Evolutionary conservation across 176 grass and related monocot species (phyloP).

Genomic region (Musa acuminata): DNA sequence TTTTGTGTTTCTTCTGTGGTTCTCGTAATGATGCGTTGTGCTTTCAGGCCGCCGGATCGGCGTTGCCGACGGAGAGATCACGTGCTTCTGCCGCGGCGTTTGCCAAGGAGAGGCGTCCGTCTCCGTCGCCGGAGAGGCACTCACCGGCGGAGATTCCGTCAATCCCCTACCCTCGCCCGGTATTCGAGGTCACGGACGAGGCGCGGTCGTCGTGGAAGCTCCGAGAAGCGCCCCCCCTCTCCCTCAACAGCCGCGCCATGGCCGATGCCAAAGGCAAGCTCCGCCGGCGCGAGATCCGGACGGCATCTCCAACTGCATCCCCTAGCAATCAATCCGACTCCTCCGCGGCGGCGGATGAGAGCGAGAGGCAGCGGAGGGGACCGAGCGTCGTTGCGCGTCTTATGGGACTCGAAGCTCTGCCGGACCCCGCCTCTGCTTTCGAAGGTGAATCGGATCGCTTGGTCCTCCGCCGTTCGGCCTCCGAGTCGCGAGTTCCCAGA

Average conservation of each 20-base stretch:
- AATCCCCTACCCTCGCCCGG: background rate
- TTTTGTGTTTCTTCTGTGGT: background rate
- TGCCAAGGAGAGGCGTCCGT: background rate
- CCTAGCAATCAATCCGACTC: background rate
- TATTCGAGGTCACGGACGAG: slow-evolving; percentile 1
- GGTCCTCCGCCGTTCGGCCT: slow-evolving; percentile 29
- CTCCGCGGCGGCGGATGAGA: background rate
- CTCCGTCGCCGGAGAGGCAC: too few relatives aligned
- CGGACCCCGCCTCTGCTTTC: background rate
- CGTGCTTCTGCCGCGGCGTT: slow-evolving; percentile 7
- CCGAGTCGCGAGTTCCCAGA: slow-evolving; percentile 24
- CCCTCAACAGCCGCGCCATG: slow-evolving; percentile 10
- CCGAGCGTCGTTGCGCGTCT: slow-evolving; percentile 33
- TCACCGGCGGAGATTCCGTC: too few relatives aligned
- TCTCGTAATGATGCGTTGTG: background rate
- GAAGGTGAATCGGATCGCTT: background rate
- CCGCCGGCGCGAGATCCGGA: background rate
- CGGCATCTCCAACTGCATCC: background rate
- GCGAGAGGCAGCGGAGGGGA: slow-evolving; percentile 16
- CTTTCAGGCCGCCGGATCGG: slow-evolving; percentile 26
- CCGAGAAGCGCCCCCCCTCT: slow-evolving; percentile 7
- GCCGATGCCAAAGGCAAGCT: slow-evolving; percentile 15
- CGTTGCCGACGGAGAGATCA: slow-evolving; percentile 28
- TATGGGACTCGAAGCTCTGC: slow-evolving; percentile 39
- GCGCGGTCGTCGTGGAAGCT: slow-evolving; percentile 23